Evolutionary conservation across 306 rosid species (phyloP).

Genomic region (Quercus suber): DNA sequence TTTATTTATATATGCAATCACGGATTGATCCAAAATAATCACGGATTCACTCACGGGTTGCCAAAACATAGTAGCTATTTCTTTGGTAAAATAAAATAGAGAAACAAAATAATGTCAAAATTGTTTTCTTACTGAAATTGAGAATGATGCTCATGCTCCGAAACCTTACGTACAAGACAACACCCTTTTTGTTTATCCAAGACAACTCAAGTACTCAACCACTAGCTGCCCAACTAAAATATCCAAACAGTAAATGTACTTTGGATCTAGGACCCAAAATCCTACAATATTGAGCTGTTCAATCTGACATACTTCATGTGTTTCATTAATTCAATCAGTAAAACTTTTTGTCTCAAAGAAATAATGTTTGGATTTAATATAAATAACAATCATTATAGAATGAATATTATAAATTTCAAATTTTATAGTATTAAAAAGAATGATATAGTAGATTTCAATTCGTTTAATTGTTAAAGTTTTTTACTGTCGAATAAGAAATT

Average conservation of each 20-base stretch:
- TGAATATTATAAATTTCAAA: too few relatives aligned
- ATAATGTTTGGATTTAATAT: too few relatives aligned
- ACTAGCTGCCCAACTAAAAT: not conserved
- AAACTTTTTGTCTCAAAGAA: too few relatives aligned
- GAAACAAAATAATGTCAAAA: not conserved
- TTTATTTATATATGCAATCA: not conserved
- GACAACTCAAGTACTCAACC: not conserved
- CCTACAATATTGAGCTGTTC: not conserved
- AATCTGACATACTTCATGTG: not conserved
- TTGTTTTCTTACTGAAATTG: not conserved
- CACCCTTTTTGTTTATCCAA: not conserved
- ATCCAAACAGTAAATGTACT: not conserved
- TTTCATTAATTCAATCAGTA: too few relatives aligned
- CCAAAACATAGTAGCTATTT: not conserved
- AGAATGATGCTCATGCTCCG: not conserved
- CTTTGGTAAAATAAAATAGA: not conserved
- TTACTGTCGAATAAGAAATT: too few relatives aligned
- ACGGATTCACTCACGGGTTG: constrained; percentile 28
- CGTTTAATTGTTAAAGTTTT: too few relatives aligned
- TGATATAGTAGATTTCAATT: too few relatives aligned
- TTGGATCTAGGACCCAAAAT: not conserved
- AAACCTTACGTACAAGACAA: too few relatives aligned
- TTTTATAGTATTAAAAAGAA: too few relatives aligned
- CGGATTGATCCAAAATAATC: constrained; percentile 17
- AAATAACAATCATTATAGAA: too few relatives aligned